A percentile compares a stretch with the other conserved stretches of the same genome.
Conservation (phyloP, 441 rosid species). For the Gossypium laxum region DNA sequence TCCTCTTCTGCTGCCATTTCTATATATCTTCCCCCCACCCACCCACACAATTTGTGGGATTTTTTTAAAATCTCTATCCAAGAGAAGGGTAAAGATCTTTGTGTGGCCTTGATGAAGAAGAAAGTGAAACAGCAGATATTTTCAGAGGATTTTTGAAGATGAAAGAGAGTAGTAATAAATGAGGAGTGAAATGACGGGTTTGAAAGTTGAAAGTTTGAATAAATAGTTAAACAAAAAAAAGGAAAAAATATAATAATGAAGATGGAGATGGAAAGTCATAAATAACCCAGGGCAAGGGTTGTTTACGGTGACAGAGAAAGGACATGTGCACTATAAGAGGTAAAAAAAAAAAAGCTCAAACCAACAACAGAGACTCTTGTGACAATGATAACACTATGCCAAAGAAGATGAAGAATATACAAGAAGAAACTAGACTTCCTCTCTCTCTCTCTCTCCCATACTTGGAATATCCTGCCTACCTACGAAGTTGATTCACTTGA, state of each 20-base stretch:
- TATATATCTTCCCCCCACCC: background rate
- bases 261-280: background rate
- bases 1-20: slow-evolving; percentile 36
- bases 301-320: slow-evolving; percentile 14
- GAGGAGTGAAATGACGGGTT: background rate
- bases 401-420: background rate
- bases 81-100: slow-evolving; percentile 7
- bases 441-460: background rate
- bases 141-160: background rate
- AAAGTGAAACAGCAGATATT: background rate
- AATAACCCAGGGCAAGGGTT: slow-evolving; percentile 2
- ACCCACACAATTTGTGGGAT: background rate
- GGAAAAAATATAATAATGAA: background rate
- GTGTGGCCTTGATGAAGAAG: background rate
- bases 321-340: slow-evolving; percentile 1
- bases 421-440: background rate
- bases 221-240: background rate
- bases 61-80: background rate
- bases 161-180: background rate
- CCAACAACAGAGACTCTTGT: background rate
- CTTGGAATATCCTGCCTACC: no score
- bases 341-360: background rate
- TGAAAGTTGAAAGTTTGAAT: background rate
- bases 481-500: no score
- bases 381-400: background rate